phyloP scores from a whole-genome alignment of 2,329 filamentous ascomycete genomes.

The Beauveria medogensis region DNA sequence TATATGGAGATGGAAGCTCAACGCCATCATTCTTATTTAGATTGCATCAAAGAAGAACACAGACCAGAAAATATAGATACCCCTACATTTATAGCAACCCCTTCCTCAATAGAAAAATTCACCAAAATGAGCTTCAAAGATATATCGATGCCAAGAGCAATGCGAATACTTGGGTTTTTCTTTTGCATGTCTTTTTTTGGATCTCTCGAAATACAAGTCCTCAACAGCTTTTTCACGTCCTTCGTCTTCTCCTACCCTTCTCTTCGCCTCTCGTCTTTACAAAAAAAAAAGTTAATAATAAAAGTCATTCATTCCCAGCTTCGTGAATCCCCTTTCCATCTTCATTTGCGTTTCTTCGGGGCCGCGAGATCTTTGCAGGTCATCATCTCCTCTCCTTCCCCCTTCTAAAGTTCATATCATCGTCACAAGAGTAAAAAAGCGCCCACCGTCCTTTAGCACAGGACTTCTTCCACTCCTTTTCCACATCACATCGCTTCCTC shows the following conservation, averaged over 20 bases:
- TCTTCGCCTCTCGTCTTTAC: neutral
- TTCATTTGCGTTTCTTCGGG: neutral
- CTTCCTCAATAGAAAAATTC: no score
- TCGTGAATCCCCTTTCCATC: neutral
- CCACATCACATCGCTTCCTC: neutral
- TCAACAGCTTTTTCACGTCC: neutral
- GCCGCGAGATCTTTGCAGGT: conserved; percentile 3
- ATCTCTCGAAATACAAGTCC: neutral
- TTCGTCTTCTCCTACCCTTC: neutral
- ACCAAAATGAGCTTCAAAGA: no score
- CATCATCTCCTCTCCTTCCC: neutral
- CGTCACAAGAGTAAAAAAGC: neutral
- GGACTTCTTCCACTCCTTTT: neutral
- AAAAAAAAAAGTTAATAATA: neutral
- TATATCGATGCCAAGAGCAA: no score
- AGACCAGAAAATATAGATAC: neutral
- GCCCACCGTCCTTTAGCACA: neutral
- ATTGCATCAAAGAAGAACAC: neutral
- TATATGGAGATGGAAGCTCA: neutral
- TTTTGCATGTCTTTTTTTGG: neutral
- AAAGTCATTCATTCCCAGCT: neutral
- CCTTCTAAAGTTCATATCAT: conserved; percentile 3
- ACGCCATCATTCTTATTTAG: neutral
- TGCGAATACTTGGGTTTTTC: neutral
- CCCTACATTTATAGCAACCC: neutral